These are phyloP conservation scores for Kazachstania kunashirensis DNA, from an alignment of 805 yeast genomes.

Conservation along the genomic window DNA sequence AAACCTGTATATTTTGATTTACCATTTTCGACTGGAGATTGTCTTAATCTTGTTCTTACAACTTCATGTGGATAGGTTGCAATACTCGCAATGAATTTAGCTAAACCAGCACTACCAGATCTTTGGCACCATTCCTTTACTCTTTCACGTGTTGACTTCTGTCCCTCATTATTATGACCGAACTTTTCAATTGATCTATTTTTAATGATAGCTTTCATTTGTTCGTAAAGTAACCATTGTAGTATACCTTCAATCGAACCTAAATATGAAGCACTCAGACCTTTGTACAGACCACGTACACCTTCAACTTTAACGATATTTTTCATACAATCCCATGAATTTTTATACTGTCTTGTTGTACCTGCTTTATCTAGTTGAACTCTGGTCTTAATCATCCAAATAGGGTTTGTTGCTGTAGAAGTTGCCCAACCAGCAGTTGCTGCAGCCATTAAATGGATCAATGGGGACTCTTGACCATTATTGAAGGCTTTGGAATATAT, in stretches of 20 bases:
- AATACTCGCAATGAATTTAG: slow-evolving; percentile 85
- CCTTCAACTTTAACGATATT: slow-evolving; percentile 73
- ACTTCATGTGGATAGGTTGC: slow-evolving; percentile 97
- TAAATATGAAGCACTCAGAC: slow-evolving; percentile 87
- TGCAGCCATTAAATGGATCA: slow-evolving; percentile 81
- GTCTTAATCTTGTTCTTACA: slow-evolving; percentile 88
- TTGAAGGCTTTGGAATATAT: slow-evolving; percentile 55
- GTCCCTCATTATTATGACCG: slow-evolving; percentile 27
- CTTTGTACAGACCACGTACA: slow-evolving; percentile 67
- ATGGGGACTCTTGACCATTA: slow-evolving; percentile 67
- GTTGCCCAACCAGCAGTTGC: slow-evolving; percentile 89
- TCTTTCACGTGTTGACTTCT: slow-evolving; percentile 43
- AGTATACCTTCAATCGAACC: slow-evolving; percentile 89
- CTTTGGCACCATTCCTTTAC: slow-evolving; percentile 88
- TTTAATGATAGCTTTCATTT: slow-evolving; percentile 69
- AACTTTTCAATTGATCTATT: slow-evolving; percentile 36
- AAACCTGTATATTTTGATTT: slow-evolving; percentile 82
- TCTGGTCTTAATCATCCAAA: slow-evolving; percentile 93
- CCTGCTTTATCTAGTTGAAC: slow-evolving; percentile 76
- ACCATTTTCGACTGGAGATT: slow-evolving; percentile 78
- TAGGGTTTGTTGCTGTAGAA: slow-evolving; percentile 94
- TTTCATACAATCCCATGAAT: slow-evolving; percentile 74
- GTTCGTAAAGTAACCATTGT: slow-evolving; percentile 96
- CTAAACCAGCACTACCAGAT: slow-evolving; percentile 96
- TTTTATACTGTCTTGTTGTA: slow-evolving; percentile 57